A percentile compares a stretch with the other conserved stretches of the same genome.
phyloP scores from a whole-genome alignment of 176 grass and related monocot species.

The Oryza longistaminata region DNA sequence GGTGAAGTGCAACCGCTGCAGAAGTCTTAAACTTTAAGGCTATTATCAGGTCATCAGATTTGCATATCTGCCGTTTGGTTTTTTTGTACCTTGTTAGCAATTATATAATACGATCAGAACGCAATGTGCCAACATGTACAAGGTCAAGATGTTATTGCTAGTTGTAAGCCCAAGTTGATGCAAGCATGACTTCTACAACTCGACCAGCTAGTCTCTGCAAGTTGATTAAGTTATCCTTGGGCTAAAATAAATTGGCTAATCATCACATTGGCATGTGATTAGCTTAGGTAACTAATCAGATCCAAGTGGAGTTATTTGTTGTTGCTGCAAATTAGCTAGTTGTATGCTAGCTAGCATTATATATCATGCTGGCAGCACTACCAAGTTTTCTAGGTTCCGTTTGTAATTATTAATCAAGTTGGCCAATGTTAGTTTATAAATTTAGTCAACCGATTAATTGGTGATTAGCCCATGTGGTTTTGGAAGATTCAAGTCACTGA shows the following conservation, averaged over 20 bases:
- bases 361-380: not conserved
- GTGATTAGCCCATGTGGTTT: constrained; percentile 50
- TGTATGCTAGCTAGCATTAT: not conserved
- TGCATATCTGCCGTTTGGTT: constrained; percentile 20
- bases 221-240: not conserved
- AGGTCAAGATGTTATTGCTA: not conserved
- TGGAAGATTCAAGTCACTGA: constrained; percentile 7
- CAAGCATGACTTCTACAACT: constrained; percentile 26
- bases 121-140: constrained; percentile 27
- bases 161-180: constrained; percentile 35
- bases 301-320: constrained; percentile 32
- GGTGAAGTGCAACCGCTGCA: not conserved
- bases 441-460: constrained; percentile 23
- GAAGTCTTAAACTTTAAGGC: not conserved
- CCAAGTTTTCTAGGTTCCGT: not conserved
- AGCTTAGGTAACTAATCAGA: constrained; percentile 2
- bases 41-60: not conserved
- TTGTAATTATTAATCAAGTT: constrained; percentile 34
- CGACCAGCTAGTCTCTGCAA: not conserved
- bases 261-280: constrained; percentile 38
- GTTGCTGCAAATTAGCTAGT: constrained; percentile 5
- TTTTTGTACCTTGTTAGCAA: constrained; percentile 12
- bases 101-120: constrained; percentile 22
- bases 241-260: constrained; percentile 18
- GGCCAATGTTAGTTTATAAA: constrained; percentile 36